These are phyloP conservation scores for Strobilomyces confusus DNA, from an alignment of 768 basidiomycete genomes.

Conservation along the genomic window DNA sequence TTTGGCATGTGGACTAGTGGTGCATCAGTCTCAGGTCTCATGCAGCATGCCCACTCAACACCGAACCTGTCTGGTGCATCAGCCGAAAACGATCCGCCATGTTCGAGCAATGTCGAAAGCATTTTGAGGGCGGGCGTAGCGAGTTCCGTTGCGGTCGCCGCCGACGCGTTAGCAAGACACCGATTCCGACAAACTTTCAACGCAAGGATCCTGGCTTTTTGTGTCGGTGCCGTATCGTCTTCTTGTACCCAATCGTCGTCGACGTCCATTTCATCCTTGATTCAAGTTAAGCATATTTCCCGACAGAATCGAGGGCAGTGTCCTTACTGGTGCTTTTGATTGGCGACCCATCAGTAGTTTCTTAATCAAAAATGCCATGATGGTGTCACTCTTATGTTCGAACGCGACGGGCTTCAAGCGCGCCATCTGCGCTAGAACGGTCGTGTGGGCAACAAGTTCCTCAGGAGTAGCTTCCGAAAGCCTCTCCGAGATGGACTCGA, in stretches of 20 bases:
- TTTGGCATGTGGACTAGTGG: conserved; percentile 54
- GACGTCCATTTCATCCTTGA: conserved; percentile 53
- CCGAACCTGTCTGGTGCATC: conserved; percentile 49
- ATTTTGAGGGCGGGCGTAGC: conserved; percentile 75
- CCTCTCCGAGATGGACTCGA: conserved; percentile 54
- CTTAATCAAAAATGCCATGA: conserved; percentile 71
- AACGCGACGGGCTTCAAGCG: conserved; percentile 66
- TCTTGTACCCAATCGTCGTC: conserved; percentile 80
- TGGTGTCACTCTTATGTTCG: conserved; percentile 70
- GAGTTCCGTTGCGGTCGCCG: conserved; percentile 59
- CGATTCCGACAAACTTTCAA: conserved; percentile 83
- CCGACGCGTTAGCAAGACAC: conserved; percentile 60
- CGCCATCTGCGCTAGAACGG: conserved; percentile 73
- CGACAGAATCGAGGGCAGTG: neutral
- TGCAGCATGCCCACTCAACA: neutral
- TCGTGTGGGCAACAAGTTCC: conserved; percentile 58
- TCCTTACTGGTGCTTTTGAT: conserved; percentile 43
- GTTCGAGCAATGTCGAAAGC: conserved; percentile 64
- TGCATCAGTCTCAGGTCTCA: conserved; percentile 10
- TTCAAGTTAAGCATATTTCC: neutral
- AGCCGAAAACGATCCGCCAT: conserved; percentile 63
- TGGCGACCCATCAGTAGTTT: conserved; percentile 60
- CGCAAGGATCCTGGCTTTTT: conserved; percentile 68
- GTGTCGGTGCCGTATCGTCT: conserved; percentile 48
- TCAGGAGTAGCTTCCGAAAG: conserved; percentile 48